A percentile compares a stretch with the other conserved stretches of the same genome.
These are phyloP conservation scores for Penicillium sp. DNA, from an alignment of 2,329 filamentous ascomycete species.

Conservation along the genomic window DNA sequence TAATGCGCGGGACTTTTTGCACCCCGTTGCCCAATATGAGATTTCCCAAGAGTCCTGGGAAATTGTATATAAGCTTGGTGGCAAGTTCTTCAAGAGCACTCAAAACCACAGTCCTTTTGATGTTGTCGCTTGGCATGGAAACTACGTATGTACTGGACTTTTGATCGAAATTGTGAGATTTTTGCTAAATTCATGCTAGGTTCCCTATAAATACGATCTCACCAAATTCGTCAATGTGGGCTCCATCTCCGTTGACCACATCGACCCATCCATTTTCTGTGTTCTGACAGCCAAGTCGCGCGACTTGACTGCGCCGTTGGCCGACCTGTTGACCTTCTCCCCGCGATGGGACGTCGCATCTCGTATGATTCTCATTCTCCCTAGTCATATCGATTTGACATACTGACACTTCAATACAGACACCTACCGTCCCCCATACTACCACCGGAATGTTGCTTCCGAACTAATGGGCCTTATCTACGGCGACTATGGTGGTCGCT, in stretches of 20 bases:
- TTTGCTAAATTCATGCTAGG: slow-evolving; percentile 21
- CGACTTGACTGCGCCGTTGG: slow-evolving; percentile 38
- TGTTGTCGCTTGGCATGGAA: slow-evolving; percentile 73
- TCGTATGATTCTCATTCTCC: slow-evolving; percentile 27
- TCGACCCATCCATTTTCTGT: slow-evolving; percentile 48
- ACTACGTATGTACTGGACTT: slow-evolving; percentile 49
- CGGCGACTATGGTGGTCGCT: slow-evolving; percentile 40
- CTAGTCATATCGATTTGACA: background rate
- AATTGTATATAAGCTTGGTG: slow-evolving; percentile 66
- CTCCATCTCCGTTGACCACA: slow-evolving; percentile 46
- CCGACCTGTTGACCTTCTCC: slow-evolving; percentile 47
- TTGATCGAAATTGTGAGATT: too few relatives aligned
- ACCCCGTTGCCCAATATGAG: slow-evolving; percentile 62
- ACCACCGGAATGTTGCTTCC: slow-evolving; percentile 47
- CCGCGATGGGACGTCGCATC: slow-evolving; percentile 47
- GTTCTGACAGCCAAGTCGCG: slow-evolving; percentile 48
- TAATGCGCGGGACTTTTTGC: slow-evolving; percentile 67
- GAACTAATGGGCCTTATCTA: slow-evolving; percentile 47
- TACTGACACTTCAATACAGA: slow-evolving; percentile 24
- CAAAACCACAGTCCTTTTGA: slow-evolving; percentile 71
- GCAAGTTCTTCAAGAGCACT: slow-evolving; percentile 62
- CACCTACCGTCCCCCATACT: slow-evolving; percentile 49
- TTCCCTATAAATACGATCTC: slow-evolving; percentile 48
- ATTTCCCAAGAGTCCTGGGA: slow-evolving; percentile 60
- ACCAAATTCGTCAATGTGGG: slow-evolving; percentile 48